phyloP scores from a whole-genome alignment of 192 early-diverging fungal species.

The Polychytrium aggregatum region DNA sequence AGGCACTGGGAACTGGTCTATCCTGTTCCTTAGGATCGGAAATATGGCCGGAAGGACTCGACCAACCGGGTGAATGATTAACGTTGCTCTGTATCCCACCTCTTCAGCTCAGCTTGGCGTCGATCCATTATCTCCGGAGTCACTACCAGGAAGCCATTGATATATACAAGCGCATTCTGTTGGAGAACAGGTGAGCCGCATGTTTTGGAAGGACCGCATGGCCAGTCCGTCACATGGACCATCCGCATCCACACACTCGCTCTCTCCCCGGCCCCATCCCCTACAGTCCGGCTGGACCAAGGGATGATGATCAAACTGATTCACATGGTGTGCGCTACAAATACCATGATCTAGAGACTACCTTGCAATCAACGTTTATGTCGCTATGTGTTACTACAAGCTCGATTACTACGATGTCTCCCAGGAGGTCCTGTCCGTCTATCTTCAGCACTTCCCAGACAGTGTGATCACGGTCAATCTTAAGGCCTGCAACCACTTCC shows the following conservation, averaged over 20 bases:
- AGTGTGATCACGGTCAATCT: constrained; percentile 45
- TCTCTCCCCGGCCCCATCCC: no score
- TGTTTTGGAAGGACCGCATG: no score
- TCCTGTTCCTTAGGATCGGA: no score
- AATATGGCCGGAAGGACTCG: no score
- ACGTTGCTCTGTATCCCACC: no score
- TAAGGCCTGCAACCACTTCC: constrained; percentile 53
- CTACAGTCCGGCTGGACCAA: no score
- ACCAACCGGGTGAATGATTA: no score
- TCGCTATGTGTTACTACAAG: constrained; percentile 58
- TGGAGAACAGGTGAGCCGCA: constrained; percentile 44
- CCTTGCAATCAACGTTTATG: constrained; percentile 48
- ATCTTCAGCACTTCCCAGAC: constrained; percentile 45
- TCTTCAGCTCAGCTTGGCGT: constrained; percentile 34
- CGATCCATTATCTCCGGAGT: constrained; percentile 49
- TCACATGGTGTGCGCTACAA: no score
- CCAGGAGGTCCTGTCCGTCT: constrained; percentile 49
- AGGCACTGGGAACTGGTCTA: no score
- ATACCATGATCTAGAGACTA: constrained; percentile 41
- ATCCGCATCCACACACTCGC: no score
- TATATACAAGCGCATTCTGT: constrained; percentile 51
- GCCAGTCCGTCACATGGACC: not conserved
- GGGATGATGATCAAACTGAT: no score
- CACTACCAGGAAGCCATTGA: constrained; percentile 58
- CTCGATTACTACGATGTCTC: constrained; percentile 56